Evolutionary conservation across 306 rosid genomes (phyloP), one percentile per base, ranked within the genome.

Genomic region (Lupinus albus): DNA sequence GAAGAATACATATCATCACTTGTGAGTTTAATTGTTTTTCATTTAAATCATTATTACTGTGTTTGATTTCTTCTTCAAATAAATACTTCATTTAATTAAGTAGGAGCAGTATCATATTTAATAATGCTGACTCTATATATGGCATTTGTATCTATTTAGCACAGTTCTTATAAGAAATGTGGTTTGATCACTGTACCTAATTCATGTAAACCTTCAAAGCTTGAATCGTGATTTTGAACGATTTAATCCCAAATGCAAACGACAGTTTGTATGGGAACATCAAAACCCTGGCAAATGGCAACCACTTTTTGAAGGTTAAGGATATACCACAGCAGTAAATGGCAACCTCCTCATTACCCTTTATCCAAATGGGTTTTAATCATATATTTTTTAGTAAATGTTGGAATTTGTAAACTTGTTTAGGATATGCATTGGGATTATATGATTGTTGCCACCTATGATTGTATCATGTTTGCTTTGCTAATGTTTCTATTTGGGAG

Each of bases 1-100:
- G 84, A 84, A 75, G 87, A 82, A 47, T 86, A 86, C 52, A 84
- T 86, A 32, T 1, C 61, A 10, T 61, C 81, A 11, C 69, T 86
- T 13, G 94, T 87, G 28, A 81, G 85, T 62, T 9, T 12, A 16
- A 49, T 21, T 50, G 48, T 15, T 61, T 18, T 61, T 18, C 16
- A 51, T 11, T 68, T 0, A 61, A 33, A 8, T 35, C 33, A 15
- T 48, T 0, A 45, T 75, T 6, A 38, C 11, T 62, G 1, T 2
- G 53, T 63, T 25, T 54, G 4, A 4, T 62, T 63, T 28, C 46
- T 53, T n/a, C n/a, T n/a, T n/a, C n/a, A n/a, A n/a, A n/a, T n/a
- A n/a, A n/a, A n/a, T n/a, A n/a, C n/a, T n/a, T n/a, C n/a, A n/a
- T n/a, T n/a, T n/a, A n/a, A n/a, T n/a, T n/a, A n/a, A n/a, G n/a